Base-by-base conservation (phyloP, 768 basidiomycete species). In the Pleurotus tuoliensis region DNA sequence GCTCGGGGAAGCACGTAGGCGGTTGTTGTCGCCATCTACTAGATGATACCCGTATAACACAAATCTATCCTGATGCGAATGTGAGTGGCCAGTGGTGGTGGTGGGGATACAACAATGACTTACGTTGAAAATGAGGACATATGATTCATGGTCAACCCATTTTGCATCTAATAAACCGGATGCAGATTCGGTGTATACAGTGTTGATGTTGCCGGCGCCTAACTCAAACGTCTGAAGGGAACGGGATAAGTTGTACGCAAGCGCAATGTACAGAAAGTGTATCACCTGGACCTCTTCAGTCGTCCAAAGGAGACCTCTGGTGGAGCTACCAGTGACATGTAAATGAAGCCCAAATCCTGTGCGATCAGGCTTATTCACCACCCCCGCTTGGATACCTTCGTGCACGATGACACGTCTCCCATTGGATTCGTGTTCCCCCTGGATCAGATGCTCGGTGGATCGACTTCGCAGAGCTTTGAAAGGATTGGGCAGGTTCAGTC, bases 401-500 rank as follows among this genome's bases (percentile, higher is more conserved):
- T 34, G 30, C 8, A 34, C 30, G 8, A 34, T 34, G 30, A 53
- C 4, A 62, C 56, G 41, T 62, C 64, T 34, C 57, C 27, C 40
- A 8, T 25, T 39, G 15, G 43, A 22, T 48, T 12, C 37, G 41
- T 51, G 58, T 48, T 49, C 13, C 67, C 48, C 16, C 67, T 55
- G 44, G 2, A 59, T 40, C 3, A 80, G 50, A 52, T 75, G 72
- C 27, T 87, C 86, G 0, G 74, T 62, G n/a, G 82, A 81, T n/a
- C 66, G 74, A 24, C 71, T 71, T 55, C 75, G 74, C 12, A 82
- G 73, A 1, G 75, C 71, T 64, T 84, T 90, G 73, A 90, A 84
- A 3, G 84, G 79, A 58, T 84, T 87, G 5, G 86, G 75, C n/a
- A 88, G 69, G 0, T 76, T 74, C n/a, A 83, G 65, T 8, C 72